These are phyloP conservation scores for Paramecium sexaurelia DNA, from an alignment of 73 alveolate species.

Conservation along the genomic window DNA sequence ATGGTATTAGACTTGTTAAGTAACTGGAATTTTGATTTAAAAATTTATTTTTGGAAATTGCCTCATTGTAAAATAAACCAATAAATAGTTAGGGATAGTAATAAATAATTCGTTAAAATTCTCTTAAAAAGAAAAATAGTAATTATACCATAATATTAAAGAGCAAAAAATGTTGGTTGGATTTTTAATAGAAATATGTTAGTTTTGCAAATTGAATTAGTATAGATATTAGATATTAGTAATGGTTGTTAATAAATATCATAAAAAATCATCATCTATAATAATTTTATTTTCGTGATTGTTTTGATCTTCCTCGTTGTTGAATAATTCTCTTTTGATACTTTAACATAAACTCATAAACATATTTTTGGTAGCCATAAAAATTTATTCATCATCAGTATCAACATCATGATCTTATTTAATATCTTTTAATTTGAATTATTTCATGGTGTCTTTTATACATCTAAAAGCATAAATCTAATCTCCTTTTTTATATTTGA, in stretches of 20 bases:
- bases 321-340: neutral
- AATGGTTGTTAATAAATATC: neutral
- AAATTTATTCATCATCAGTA: constrained; percentile 27
- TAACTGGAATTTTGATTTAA: neutral
- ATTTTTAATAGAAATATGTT: neutral
- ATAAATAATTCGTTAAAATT: neutral
- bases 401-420: constrained; percentile 37
- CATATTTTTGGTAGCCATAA: neutral
- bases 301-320: neutral
- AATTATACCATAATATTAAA: neutral
- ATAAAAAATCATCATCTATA: neutral
- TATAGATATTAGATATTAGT: neutral
- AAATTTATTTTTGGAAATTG: neutral
- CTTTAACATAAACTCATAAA: constrained; percentile 23
- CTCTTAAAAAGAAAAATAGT: neutral
- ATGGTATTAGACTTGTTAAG: neutral
- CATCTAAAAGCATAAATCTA: neutral
- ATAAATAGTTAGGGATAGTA: neutral
- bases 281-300: neutral
- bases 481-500: constrained; percentile 7
- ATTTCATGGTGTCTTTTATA: neutral
- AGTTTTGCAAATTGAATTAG: neutral
- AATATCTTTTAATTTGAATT: neutral
- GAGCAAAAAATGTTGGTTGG: neutral
- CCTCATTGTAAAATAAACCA: neutral